These are phyloP conservation scores for Cenchrus americanus DNA, from an alignment of 176 grass and related monocot species.

Conservation along the genomic window DNA sequence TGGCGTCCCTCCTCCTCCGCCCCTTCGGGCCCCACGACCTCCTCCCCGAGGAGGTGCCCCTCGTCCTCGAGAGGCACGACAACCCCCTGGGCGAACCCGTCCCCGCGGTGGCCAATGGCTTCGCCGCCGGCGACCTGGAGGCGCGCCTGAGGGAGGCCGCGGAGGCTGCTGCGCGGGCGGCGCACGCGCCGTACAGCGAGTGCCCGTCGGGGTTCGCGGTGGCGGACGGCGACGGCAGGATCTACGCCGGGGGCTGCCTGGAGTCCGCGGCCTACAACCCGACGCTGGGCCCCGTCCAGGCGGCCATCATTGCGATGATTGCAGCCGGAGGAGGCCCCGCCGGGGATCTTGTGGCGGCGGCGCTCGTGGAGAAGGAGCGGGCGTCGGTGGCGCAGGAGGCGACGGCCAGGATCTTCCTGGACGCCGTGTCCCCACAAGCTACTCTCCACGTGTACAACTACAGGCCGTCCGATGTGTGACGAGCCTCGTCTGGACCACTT, in stretches of 20 bases:
- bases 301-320: slow-evolving; percentile 76
- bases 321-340: slow-evolving; percentile 35
- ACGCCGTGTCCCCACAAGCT: slow-evolving; percentile 63
- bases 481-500: not conserved
- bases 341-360: slow-evolving; percentile 61
- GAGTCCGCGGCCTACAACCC: slow-evolving; percentile 96
- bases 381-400: slow-evolving; percentile 72
- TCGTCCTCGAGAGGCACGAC: slow-evolving; percentile 78
- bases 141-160: slow-evolving; percentile 58
- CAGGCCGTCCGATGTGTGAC: slow-evolving; percentile 59
- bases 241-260: slow-evolving; percentile 69
- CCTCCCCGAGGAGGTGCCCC: slow-evolving; percentile 61
- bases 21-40: slow-evolving; percentile 84
- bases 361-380: slow-evolving; percentile 76
- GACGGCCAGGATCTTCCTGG: slow-evolving; percentile 81
- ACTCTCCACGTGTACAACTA: slow-evolving; percentile 79
- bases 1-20: slow-evolving; percentile 73
- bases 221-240: slow-evolving; percentile 60
- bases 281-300: slow-evolving; percentile 84
- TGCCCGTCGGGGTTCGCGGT: slow-evolving; percentile 86
- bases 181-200: slow-evolving; percentile 85
- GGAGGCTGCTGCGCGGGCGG: slow-evolving; percentile 59
- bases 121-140: slow-evolving; percentile 25
- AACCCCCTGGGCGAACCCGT: slow-evolving; percentile 54
- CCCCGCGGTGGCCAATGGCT: slow-evolving; percentile 39